Conservation (phyloP, 805 yeast species). For the Myxozyma udenii region DNA sequence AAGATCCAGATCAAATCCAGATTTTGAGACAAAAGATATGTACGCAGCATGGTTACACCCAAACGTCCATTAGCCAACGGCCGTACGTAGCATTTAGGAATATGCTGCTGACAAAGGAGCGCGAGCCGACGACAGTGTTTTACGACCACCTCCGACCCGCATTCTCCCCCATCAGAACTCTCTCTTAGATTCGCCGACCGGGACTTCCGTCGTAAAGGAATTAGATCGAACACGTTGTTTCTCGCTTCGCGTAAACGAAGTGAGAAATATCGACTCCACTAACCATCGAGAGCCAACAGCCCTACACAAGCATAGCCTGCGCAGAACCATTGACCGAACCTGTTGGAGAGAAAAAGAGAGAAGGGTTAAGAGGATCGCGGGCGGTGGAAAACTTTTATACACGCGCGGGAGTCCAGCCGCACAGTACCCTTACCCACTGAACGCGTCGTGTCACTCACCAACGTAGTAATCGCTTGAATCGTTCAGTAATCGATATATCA, state of each 20-base stretch:
- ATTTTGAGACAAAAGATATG: conserved; percentile 46
- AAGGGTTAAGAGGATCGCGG: neutral
- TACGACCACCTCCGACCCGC: neutral
- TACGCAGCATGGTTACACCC: conserved; percentile 99
- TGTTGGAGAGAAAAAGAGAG: neutral
- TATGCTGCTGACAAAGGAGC: conserved; percentile 81
- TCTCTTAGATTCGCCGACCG: conserved; percentile 95
- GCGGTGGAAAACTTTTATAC: no score
- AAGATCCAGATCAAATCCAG: no score
- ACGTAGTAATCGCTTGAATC: no score
- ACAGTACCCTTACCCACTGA: no score
- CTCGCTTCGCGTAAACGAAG: no score
- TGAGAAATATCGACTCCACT: conserved; percentile 22
- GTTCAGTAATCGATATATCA: no score
- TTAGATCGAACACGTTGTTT: conserved; percentile 15
- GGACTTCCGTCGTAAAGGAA: conserved; percentile 47
- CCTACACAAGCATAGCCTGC: conserved; percentile 3
- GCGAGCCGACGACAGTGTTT: conserved; percentile 34
- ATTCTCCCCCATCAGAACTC: conserved; percentile 40
- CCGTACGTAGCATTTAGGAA: conserved; percentile 99
- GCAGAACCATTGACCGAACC: conserved; percentile 23
- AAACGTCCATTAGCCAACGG: conserved; percentile 89
- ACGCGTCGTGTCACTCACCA: no score
- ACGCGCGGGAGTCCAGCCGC: no score
- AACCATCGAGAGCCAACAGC: conserved; percentile 26